Conservation (phyloP, 352 stramenopile species). For the Plasmopara muralis region DNA sequence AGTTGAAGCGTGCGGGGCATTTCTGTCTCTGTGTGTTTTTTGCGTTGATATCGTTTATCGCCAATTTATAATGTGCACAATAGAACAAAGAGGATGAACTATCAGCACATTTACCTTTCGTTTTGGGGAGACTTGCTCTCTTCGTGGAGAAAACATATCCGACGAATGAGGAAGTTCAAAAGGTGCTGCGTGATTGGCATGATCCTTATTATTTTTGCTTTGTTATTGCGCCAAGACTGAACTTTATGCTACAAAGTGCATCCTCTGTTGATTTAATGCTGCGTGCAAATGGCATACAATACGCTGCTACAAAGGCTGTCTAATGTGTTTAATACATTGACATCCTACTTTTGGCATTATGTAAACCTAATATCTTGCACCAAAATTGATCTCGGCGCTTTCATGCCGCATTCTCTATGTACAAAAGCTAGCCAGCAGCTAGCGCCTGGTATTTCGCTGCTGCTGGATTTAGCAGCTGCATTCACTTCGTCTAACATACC, state of each 20-base stretch:
- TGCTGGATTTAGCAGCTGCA: slow-evolving; percentile 5
- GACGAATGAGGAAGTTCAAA: no score
- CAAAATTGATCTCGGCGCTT: slow-evolving; percentile 9
- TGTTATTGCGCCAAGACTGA: no score
- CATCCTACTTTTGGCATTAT: slow-evolving; percentile 6
- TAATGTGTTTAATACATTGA: slow-evolving; percentile 9
- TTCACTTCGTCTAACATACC: neutral
- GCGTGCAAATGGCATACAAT: slow-evolving; percentile 8
- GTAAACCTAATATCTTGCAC: neutral
- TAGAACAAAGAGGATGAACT: no score
- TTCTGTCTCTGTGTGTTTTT: no score
- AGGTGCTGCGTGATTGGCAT: no score
- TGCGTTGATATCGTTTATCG: no score
- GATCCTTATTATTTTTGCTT: no score
- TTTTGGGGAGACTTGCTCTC: no score
- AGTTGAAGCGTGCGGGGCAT: no score
- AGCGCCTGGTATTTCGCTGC: slow-evolving; percentile 7
- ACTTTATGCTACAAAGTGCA: neutral
- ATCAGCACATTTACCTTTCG: no score
- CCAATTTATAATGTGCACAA: no score
- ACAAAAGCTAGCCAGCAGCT: slow-evolving; percentile 5
- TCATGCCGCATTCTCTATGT: slow-evolving; percentile 6
- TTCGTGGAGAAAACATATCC: no score
- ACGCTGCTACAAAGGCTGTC: slow-evolving; percentile 4
- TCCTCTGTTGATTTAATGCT: slow-evolving; percentile 7